Evolutionary conservation across 441 rosid genomes (phyloP).

Genomic region (Eugenia klotzschiana): DNA sequence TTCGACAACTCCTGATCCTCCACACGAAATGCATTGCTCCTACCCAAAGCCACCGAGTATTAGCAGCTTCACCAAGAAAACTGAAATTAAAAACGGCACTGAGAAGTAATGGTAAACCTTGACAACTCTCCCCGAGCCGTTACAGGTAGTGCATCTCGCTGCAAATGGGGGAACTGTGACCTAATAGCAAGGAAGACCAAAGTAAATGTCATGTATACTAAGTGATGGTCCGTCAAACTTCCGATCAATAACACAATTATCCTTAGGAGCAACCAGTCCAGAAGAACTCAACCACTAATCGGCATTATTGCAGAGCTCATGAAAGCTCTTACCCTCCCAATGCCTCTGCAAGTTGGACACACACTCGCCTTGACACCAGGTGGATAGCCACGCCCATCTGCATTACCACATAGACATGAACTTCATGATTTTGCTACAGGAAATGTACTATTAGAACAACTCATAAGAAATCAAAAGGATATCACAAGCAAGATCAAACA

Average conservation of each 20-base stretch:
- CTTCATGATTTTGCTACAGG: neutral
- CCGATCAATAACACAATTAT: neutral
- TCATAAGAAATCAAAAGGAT: neutral
- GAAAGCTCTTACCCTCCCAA: constrained; percentile 53
- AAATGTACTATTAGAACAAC: neutral
- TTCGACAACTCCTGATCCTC: constrained; percentile 70
- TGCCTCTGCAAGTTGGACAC: constrained; percentile 75
- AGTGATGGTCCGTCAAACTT: neutral
- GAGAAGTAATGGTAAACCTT: constrained; percentile 34
- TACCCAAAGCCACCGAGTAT: constrained; percentile 15
- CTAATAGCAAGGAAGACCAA: constrained; percentile 22
- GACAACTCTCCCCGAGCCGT: constrained; percentile 53
- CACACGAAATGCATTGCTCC: constrained; percentile 60
- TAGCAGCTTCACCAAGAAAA: neutral
- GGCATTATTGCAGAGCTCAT: constrained; percentile 1
- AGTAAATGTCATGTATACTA: neutral
- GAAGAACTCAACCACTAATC: constrained; percentile 6
- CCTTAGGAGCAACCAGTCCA: constrained; percentile 5
- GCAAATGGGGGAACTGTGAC: constrained; percentile 89
- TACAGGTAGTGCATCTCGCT: constrained; percentile 59
- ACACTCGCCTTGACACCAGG: constrained; percentile 35
- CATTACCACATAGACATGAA: constrained; percentile 11
- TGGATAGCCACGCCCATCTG: constrained; percentile 76
- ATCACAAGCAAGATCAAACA: neutral
- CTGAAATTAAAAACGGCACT: neutral